phyloP scores from a whole-genome alignment of 1,139 yeast species.

The Magnusiomyces tetraspermus region DNA sequence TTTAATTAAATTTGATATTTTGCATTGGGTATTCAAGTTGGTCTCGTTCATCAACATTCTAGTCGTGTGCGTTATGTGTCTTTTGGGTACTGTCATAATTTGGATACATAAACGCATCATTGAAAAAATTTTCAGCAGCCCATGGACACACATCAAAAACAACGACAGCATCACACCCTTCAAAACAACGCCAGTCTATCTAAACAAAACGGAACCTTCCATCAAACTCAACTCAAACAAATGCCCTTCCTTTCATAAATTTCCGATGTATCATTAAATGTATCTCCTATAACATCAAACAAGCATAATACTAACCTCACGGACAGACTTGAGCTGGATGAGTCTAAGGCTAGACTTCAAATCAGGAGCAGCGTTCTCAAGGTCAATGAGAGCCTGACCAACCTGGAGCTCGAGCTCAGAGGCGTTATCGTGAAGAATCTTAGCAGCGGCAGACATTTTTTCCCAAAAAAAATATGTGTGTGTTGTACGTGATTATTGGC shows the following conservation, averaged over 20 bases:
- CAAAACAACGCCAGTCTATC: too few species aligned
- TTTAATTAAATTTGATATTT: too few species aligned
- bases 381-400: slow-evolving; percentile 97
- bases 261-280: neutral
- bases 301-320: slow-evolving; percentile 46
- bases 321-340: slow-evolving; percentile 96
- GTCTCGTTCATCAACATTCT: too few species aligned
- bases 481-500: slow-evolving; percentile 5
- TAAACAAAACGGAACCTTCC: too few species aligned
- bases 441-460: slow-evolving; percentile 90
- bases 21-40: too few species aligned
- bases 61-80: too few species aligned
- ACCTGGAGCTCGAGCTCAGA: slow-evolving; percentile 98
- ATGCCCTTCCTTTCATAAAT: neutral
- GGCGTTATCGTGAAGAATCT: slow-evolving; percentile 69
- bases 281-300: neutral
- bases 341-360: slow-evolving; percentile 97
- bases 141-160: slow-evolving; percentile 59
- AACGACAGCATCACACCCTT: slow-evolving; percentile 70
- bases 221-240: neutral
- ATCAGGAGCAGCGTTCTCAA: slow-evolving; percentile 89
- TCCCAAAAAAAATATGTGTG: slow-evolving; percentile 12
- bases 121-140: neutral
- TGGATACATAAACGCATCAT: too few species aligned
- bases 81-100: too few species aligned